Conservation (phyloP, 139 green algal species). For the Asterochloris erici region DNA sequence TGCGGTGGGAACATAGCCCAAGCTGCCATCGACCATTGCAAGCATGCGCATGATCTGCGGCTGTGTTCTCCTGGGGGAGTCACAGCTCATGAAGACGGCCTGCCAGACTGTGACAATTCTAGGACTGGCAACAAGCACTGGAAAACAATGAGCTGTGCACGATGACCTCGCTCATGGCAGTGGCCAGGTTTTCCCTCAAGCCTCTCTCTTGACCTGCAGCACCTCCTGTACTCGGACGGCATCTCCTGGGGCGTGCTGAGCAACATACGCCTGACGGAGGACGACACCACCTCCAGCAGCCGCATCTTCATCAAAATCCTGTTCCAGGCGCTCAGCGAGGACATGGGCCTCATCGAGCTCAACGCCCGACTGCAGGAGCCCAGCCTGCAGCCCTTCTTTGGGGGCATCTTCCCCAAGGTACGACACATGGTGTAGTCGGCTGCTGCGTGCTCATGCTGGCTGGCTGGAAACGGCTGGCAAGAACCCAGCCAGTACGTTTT, state of each 20-base stretch:
- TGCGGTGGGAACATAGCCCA: too few species aligned
- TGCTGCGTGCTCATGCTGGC: too few species aligned
- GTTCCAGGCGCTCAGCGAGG: slow-evolving; percentile 94
- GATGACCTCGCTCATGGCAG: too few species aligned
- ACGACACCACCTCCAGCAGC: slow-evolving; percentile 94
- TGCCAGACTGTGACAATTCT: slow-evolving; percentile 2
- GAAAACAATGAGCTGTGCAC: background rate
- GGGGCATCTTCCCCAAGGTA: slow-evolving; percentile 87
- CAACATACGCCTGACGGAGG: slow-evolving; percentile 91
- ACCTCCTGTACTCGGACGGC: slow-evolving; percentile 87
- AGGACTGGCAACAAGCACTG: background rate
- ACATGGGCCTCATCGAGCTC: slow-evolving; percentile 83
- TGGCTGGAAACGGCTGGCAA: too few species aligned
- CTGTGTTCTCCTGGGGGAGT: too few species aligned
- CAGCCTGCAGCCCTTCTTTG: slow-evolving; percentile 36
- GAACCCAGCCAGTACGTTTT: too few species aligned
- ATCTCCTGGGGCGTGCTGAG: slow-evolving; percentile 86
- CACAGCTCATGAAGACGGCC: too few species aligned
- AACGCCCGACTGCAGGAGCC: slow-evolving; percentile 83
- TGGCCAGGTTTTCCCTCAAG: too few species aligned
- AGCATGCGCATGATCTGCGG: too few species aligned
- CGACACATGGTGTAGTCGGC: background rate
- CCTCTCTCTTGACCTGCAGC: slow-evolving; percentile 9
- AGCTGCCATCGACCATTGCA: too few species aligned
- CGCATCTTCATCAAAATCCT: slow-evolving; percentile 99